Conservation (phyloP, 1,139 yeast species). For the Geotrichum klebahnii region DNA sequence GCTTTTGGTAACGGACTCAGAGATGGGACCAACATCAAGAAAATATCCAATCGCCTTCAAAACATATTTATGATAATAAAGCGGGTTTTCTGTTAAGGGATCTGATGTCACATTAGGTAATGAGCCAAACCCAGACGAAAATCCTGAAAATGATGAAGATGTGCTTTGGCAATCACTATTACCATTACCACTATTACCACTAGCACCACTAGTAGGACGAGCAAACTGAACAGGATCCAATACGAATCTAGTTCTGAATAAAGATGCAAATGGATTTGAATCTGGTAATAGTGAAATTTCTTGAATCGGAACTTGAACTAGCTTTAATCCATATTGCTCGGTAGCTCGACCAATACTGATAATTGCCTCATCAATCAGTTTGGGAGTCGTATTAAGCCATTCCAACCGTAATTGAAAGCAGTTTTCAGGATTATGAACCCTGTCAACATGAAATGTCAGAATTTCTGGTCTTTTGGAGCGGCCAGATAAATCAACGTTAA, state of each 20-base stretch:
- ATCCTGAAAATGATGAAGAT: neutral
- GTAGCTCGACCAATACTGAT: conserved; percentile 77
- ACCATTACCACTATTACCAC: neutral
- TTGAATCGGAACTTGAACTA: conserved; percentile 92
- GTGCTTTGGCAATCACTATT: neutral
- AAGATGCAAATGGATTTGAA: conserved; percentile 82
- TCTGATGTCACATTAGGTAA: neutral
- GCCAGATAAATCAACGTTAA: conserved; percentile 67
- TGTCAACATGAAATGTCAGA: conserved; percentile 80
- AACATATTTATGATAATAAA: conserved; percentile 59
- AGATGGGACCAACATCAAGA: conserved; percentile 68
- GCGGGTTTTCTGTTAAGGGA: conserved; percentile 42
- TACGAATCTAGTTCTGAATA: conserved; percentile 59
- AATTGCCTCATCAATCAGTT: conserved; percentile 82
- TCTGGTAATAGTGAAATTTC: conserved; percentile 75
- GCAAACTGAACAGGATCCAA: conserved; percentile 16
- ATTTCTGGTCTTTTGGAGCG: conserved; percentile 75
- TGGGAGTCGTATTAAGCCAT: conserved; percentile 89
- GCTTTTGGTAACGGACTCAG: conserved; percentile 32
- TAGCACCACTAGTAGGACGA: neutral
- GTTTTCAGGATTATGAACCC: conserved; percentile 90
- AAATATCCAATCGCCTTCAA: conserved; percentile 68
- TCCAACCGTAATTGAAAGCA: conserved; percentile 88
- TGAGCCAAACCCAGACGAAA: neutral
- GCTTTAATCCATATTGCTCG: conserved; percentile 75